Evolutionary conservation across 139 green algal genomes (phyloP).

Genomic region (Diplosphaera chodatii): DNA sequence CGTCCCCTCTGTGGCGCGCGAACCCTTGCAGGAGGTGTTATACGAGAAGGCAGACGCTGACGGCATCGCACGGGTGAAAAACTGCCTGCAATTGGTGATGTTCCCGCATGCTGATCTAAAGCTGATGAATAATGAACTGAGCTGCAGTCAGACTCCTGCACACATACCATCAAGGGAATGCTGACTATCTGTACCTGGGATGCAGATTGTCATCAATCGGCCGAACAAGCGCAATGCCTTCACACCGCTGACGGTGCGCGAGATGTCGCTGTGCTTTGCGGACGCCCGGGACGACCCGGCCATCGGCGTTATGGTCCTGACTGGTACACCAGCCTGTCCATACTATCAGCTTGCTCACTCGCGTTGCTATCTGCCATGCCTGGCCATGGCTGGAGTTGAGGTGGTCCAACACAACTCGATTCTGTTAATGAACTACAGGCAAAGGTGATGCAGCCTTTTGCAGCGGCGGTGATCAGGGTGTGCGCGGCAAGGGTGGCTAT

Average conservation of each 20-base stretch:
- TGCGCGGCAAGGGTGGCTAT: constrained; percentile 88
- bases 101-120: too few species aligned
- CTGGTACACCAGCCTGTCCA: too few species aligned
- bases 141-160: too few species aligned
- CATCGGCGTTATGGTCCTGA: constrained; percentile 93
- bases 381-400: too few species aligned
- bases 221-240: constrained; percentile 94
- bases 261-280: constrained; percentile 83
- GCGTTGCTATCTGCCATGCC: too few species aligned
- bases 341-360: too few species aligned
- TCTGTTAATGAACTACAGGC: constrained; percentile 31
- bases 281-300: constrained; percentile 84
- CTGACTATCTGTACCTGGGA: not conserved
- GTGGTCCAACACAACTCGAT: too few species aligned
- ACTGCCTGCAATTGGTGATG: too few species aligned
- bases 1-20: constrained; percentile 36
- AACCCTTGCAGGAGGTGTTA: constrained; percentile 69
- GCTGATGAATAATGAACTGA: too few species aligned
- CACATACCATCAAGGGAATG: too few species aligned
- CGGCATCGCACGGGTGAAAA: constrained; percentile 82
- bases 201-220: constrained; percentile 94
- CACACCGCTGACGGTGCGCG: constrained; percentile 80
- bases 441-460: constrained; percentile 85
- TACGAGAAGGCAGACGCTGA: constrained; percentile 82
- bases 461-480: constrained; percentile 91